Conservation (phyloP, 139 green algal genomes). For the Chlorella sp. region DNA sequence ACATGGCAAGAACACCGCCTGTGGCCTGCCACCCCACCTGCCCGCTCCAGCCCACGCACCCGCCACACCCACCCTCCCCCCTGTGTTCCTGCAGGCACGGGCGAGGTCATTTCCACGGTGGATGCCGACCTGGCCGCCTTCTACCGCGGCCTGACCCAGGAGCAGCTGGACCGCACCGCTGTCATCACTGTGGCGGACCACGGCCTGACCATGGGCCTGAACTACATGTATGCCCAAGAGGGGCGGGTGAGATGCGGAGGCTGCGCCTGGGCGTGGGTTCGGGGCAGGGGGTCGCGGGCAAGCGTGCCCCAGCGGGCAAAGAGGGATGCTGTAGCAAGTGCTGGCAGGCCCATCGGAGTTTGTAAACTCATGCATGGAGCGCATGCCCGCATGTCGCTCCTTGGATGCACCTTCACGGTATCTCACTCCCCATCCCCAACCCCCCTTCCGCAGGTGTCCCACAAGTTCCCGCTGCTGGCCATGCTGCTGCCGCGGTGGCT, state of each 20-base stretch:
- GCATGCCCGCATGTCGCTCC: too few relatives aligned
- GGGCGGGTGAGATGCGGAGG: not conserved
- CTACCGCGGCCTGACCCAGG: not conserved
- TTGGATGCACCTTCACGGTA: too few relatives aligned
- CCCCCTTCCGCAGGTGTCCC: not conserved
- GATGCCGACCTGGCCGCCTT: not conserved
- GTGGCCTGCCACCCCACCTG: not conserved
- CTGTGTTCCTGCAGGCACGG: not conserved
- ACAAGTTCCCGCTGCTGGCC: slow-evolving; percentile 21
- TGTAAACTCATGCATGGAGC: too few relatives aligned
- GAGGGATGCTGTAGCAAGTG: too few relatives aligned
- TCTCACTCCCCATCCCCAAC: not conserved
- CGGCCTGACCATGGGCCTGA: slow-evolving; percentile 14
- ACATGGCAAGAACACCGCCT: too few relatives aligned
- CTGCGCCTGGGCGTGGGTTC: too few relatives aligned
- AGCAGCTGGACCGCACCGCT: not conserved
- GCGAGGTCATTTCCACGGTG: slow-evolving; percentile 18
- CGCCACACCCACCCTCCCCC: too few relatives aligned
- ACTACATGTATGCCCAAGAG: slow-evolving; percentile 5
- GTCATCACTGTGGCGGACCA: slow-evolving; percentile 13
- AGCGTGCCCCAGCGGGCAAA: too few relatives aligned
- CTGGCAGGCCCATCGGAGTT: too few relatives aligned
- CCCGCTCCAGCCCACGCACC: too few relatives aligned
- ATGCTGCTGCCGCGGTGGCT: slow-evolving; percentile 19
- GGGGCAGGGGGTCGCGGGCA: too few relatives aligned